phyloP scores from a whole-genome alignment of 2,329 filamentous ascomycete species.

The Monosporascus sp. region DNA sequence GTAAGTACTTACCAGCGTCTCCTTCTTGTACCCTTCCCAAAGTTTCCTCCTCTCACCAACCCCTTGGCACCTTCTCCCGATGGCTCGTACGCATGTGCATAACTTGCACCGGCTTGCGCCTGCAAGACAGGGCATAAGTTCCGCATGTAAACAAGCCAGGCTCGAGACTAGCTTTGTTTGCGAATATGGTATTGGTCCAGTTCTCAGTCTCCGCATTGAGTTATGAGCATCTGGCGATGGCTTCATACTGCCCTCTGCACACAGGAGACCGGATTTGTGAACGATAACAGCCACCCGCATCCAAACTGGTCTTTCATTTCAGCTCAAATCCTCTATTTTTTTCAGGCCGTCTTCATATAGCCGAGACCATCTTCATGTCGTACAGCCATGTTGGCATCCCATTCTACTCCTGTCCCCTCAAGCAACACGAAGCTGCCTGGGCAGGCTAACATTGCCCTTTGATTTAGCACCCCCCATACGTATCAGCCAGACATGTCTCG shows the following conservation, averaged over 20 bases:
- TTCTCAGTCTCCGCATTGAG: constrained; percentile 10
- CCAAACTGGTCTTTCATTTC: constrained; percentile 4
- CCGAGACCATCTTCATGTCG: constrained; percentile 8
- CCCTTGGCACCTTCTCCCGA: constrained; percentile 14
- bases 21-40: constrained; percentile 8
- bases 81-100: constrained; percentile 16
- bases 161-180: constrained; percentile 15
- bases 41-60: constrained; percentile 3
- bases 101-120: constrained; percentile 6
- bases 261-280: constrained; percentile 4
- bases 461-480: constrained; percentile 39
- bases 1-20: constrained; percentile 43
- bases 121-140: constrained; percentile 16
- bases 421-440: constrained; percentile 13
- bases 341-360: constrained; percentile 1
- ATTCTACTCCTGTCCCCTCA: constrained; percentile 11
- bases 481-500: constrained; percentile 48
- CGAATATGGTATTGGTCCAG: constrained; percentile 10
- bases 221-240: constrained; percentile 16
- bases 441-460: constrained; percentile 30
- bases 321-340: constrained; percentile 5
- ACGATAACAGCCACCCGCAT: constrained; percentile 9
- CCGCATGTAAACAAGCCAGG: constrained; percentile 17
- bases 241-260: constrained; percentile 11
- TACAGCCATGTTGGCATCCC: constrained; percentile 18